These are phyloP conservation scores for Hansenula lynferdii DNA, from an alignment of 1,139 yeast species.

Conservation along the genomic window DNA sequence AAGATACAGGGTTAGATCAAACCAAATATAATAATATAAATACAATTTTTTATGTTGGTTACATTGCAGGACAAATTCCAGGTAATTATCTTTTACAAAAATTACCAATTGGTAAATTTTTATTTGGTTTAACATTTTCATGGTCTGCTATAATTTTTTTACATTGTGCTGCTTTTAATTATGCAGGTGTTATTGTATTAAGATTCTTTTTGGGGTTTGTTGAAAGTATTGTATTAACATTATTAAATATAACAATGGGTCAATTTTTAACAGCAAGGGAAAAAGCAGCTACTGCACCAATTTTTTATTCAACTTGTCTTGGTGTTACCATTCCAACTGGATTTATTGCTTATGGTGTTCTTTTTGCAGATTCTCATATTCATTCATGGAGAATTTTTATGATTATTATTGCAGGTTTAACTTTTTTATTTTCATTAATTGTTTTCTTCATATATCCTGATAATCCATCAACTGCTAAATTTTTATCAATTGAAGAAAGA, in stretches of 20 bases:
- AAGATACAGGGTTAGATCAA: constrained; percentile 27
- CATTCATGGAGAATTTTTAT: constrained; percentile 32
- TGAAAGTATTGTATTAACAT: constrained; percentile 34
- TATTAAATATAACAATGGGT: constrained; percentile 32
- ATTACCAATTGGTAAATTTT: constrained; percentile 25
- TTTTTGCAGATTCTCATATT: constrained; percentile 25
- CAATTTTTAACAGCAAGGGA: constrained; percentile 34
- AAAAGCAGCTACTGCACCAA: constrained; percentile 32
- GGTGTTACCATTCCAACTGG: constrained; percentile 36
- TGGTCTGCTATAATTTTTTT: constrained; percentile 35
- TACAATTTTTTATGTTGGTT: constrained; percentile 30
- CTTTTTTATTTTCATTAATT: constrained; percentile 26
- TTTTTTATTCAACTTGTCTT: constrained; percentile 31
- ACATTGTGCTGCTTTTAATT: constrained; percentile 32
- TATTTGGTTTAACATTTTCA: constrained; percentile 25
- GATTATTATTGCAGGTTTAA: constrained; percentile 35
- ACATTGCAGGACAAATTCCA: constrained; percentile 27
- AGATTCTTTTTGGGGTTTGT: constrained; percentile 38
- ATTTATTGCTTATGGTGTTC: constrained; percentile 36
- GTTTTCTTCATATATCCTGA: constrained; percentile 32
- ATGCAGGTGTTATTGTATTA: constrained; percentile 33
- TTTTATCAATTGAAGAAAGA: constrained; percentile 31
- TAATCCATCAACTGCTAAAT: constrained; percentile 34
- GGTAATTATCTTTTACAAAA: constrained; percentile 27
- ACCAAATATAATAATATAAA: constrained; percentile 28